Conservation (phyloP, 140 eudicot species). For the Cichorium intybus region DNA sequence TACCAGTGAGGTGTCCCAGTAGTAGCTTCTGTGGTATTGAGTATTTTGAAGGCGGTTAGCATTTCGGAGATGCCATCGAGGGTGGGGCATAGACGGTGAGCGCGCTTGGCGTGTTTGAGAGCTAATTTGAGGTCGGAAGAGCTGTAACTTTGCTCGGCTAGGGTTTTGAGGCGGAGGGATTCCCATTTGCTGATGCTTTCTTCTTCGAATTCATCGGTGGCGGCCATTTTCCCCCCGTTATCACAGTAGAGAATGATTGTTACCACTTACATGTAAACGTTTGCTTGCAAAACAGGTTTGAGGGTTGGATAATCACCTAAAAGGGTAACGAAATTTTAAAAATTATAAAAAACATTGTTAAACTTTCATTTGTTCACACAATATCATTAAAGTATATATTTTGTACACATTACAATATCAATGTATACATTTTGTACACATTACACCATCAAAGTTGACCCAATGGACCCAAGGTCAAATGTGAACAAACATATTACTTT, state of each 20-base stretch:
- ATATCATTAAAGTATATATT: too few relatives aligned
- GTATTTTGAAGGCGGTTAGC: slow-evolving; percentile 57
- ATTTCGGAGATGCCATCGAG: slow-evolving; percentile 50
- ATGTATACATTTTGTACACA: too few relatives aligned
- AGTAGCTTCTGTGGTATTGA: slow-evolving; percentile 17
- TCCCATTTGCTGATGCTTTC: slow-evolving; percentile 29
- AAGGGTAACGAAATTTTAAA: too few relatives aligned
- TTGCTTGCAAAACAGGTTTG: too few relatives aligned
- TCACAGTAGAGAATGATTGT: not conserved
- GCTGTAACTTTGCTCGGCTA: slow-evolving; percentile 58
- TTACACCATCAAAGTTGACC: too few relatives aligned
- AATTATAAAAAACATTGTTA: too few relatives aligned
- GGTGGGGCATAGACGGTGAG: slow-evolving; percentile 50
- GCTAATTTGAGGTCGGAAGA: slow-evolving; percentile 54
- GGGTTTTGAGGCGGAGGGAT: slow-evolving; percentile 53
- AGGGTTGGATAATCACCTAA: too few relatives aligned
- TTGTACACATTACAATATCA: too few relatives aligned
- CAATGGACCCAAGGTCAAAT: too few relatives aligned
- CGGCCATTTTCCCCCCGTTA: slow-evolving; percentile 15
- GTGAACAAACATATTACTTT: too few relatives aligned
- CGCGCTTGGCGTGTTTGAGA: slow-evolving; percentile 54
- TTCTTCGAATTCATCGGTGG: slow-evolving; percentile 23
- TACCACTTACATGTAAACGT: too few relatives aligned
- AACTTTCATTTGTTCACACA: too few relatives aligned
- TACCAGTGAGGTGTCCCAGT: slow-evolving; percentile 47